Evolutionary conservation across 371 early-diverging fungal species (phyloP), one percentile per base, ranked within the genome.

Genomic region (Saksenaea oblongispora): DNA sequence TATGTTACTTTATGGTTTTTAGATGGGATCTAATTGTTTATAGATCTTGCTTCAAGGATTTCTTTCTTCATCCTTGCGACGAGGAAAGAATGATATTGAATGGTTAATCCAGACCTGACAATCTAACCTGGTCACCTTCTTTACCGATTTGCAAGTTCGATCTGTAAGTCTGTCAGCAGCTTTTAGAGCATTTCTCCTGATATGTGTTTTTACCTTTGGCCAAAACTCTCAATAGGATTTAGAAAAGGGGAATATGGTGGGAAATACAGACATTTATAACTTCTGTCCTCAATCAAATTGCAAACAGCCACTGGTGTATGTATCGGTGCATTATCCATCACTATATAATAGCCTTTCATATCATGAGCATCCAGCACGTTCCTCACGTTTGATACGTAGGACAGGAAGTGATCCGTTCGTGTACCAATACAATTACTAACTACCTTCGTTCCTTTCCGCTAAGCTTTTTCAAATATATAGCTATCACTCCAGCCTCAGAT

Each of bases 101-200:
- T 59, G 47, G 26, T 9, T 41, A 24, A 59, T 59, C 59, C 59
- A 41, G 15, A 44, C 59, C 44, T 59, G 59, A 22, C 47, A 59
- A 28, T 59, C 59, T 39, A 17, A 18, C 37, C 58, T 36, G 3
- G 58, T 58, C 58, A 58, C 58, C 37, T 58, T 41, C 22, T 24
- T 58, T 39, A 39, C 39, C 1, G 39, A 39, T 3, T 39, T 11
- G 39, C 39, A 39, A 11, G 10, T 39, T 3, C 39, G 39, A 11
- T 39, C 36, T 5, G 36, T 26, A 34, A 58, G 22, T 37, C 58
- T 8, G 35, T 58, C 58, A 39, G 5, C 42, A 17, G 58, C 58
- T 36, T 18, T 58, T 39, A 34, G 58, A 3, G 58, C 58, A 58
- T 58, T 58, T 26, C 58, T 58, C 39, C 11, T 39, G 10, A 39